Base-by-base conservation (phyloP, 2,329 filamentous ascomycete species). In the Trichoderma gracile region DNA sequence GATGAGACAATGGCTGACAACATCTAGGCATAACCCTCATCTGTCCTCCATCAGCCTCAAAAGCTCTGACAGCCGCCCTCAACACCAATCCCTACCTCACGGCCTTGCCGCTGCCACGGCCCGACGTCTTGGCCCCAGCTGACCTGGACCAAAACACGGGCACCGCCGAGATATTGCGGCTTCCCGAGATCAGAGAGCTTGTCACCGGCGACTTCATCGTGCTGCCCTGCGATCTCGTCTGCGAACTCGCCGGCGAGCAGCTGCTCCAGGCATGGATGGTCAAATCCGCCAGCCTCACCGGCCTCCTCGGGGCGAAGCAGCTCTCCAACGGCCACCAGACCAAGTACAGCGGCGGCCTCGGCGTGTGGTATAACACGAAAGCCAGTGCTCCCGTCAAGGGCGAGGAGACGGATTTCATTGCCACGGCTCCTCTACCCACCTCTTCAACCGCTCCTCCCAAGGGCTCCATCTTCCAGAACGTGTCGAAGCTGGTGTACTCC, bases 261-360 rank as follows among this genome's bases (percentile, higher is more conserved):
- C 82, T 98, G 23, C 79, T 96, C 2, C 92, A 97, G 75, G 87
- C 93, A 66, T 99, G 95, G 93, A 93, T 97, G 89, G 86, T 93
- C 33, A 87, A 90, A 70, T 86, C 92, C 56, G 89, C 87, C 17
- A 90, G 89, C 43, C 81, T 94, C 76, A 84, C 77, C 69, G 86
- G 80, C 78, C 81, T 83, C 15, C 82, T 89, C 3, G 85, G 82
- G 15, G 82, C 84, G 43, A 67, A 70, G 3, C 72, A 71, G 19
- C 75, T 79, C 17, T 74, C 77, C n/a, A 77, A 78, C 8, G 77
- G 74, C 2, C 70, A 74, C 15, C 74, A 75, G 49, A 73, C 73
- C 58, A 72, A 73, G 27, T 82, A 86, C 67, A 90, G 90, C 76
- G 93, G 93, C 47, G 95, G 92, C 1, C 80, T 98, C 43, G 89